Evolutionary conservation across 208 protist genomes (phyloP), one percentile per base, ranked within the genome.

Genomic region (Leishmania arabica): DNA sequence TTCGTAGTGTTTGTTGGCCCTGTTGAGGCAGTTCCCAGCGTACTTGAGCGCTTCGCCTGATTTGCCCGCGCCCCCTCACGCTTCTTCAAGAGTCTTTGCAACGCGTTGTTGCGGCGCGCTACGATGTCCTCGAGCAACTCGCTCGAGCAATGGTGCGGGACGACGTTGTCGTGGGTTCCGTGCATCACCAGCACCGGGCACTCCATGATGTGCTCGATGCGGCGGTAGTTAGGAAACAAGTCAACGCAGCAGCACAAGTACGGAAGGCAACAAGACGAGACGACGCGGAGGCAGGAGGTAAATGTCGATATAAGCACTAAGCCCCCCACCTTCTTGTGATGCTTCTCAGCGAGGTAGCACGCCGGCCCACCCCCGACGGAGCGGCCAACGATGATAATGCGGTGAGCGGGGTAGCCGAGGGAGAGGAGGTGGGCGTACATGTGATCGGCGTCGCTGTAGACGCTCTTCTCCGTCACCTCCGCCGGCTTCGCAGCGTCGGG

Each of bases 141-240:
- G 68, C 80, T 31, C 0, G 89, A 85, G 76, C 93, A 96, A 40
- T 78, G 71, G 76, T 87, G 88, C 2, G 90, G 89, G 42, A 96
- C 93, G 7, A 96, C 90, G 1, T 17, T 56, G 68, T 95, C 93
- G 17, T 79, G 47, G 51, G 75, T 87, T 56, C 93, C 93, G 84
- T 96, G 93, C 82, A 96, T 86, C 54, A 96, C 58, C 1, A 95
- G 80, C 21, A 96, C 76, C 31, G 93, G 93, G 42, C 91, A 96
- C 42, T 81, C 84, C 40, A 75, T 81, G 51, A 88, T 84, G 49
- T 78, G 66, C 62, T 84, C 60, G n/a, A 96, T 65, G 54, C 83
- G 85, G 73, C 82, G 75, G 54, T 87, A 74, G 83, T 96, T 96
- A 7, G 78, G 70, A 80, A 96, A 95, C 70, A 93, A 56, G 77